phyloP scores from a whole-genome alignment of 2,329 filamentous ascomycete species.

The Aureobasidium leucospermi region DNA sequence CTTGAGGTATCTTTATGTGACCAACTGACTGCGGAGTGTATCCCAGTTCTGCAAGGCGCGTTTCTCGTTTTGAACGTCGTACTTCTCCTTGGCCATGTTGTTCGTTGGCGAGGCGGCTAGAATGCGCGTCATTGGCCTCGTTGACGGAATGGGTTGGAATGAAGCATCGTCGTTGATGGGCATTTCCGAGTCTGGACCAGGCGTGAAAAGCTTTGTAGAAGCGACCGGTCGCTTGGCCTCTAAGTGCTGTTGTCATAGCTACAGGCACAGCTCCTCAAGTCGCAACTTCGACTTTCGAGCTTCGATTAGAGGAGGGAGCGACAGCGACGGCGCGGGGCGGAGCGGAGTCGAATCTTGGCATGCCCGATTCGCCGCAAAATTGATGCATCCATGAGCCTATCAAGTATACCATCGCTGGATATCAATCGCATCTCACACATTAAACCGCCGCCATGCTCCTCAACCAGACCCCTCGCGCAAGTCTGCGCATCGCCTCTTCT shows the following conservation, averaged over 20 bases:
- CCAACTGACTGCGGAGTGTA: no score
- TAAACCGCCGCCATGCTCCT: slow-evolving; percentile 6
- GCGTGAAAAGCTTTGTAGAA: slow-evolving; percentile 40
- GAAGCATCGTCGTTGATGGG: background rate
- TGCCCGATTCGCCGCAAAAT: slow-evolving; percentile 6
- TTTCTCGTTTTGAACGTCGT: no score
- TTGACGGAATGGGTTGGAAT: background rate
- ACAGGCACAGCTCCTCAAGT: background rate
- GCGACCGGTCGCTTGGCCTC: slow-evolving; percentile 22
- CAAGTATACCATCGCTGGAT: background rate
- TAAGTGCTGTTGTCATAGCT: background rate
- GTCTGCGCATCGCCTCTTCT: slow-evolving; percentile 12
- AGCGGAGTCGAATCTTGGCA: background rate
- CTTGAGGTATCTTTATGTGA: no score
- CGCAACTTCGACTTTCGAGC: background rate
- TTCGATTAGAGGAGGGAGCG: background rate
- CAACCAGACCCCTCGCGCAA: slow-evolving; percentile 5
- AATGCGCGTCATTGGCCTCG: background rate
- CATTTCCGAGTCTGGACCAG: slow-evolving; percentile 26
- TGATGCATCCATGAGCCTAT: background rate
- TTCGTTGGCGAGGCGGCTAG: no score
- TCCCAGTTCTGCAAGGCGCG: no score
- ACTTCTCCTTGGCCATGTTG: no score
- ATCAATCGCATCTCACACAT: background rate
- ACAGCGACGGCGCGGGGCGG: background rate